Evolutionary conservation across 2,329 filamentous ascomycete species (phyloP), one percentile per base, ranked within the genome.

Genomic region (Teratosphaeria nubilosa): DNA sequence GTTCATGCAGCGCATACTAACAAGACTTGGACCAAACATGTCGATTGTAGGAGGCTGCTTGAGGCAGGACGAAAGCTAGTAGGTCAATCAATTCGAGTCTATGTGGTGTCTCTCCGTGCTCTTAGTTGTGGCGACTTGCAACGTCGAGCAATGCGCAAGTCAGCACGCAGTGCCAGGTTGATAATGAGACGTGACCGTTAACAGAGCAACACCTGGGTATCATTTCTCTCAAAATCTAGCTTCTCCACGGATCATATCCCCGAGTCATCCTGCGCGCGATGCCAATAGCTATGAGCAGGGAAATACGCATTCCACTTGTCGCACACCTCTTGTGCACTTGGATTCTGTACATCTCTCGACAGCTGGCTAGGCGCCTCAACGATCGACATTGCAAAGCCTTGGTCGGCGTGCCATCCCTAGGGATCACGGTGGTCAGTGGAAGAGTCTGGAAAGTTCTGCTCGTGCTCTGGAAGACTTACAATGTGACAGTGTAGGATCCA

Each of bases 401-500:
- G n/a, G n/a, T 48, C n/a, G 9, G 41, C 41, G 20, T 48, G 41
- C 41, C 41, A 48, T 20, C 16, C 41, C 41, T 48, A 48, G 16
- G 9, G 41, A 2, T 48, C n/a, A 37, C 11, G 11, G 34, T 22
- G 2, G 41, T 48, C n/a, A 48, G 41, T 48, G 1, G 6, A 3
- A 9, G 9, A 9, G n/a, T 10, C 20, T 48, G 5, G 16, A 16
- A 20, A 22, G n/a, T 6, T 48, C 6, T 1, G 10, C 22, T 48
- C 41, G 27, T 30, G 27, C 27, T n/a, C 9, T 22, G n/a, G n/a
- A 22, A 48, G 41, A 48, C 41, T 48, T 22, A 48, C 41, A 22
- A 58, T 59, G 30, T 58, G 58, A 25, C 58, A 58, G 34, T 56
- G 53, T 16, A 59, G 24, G 13, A 67, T 45, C 68, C 68, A 70